Evolutionary conservation across 2,329 filamentous ascomycete species (phyloP).

Genomic region (Fusarium siculi): DNA sequence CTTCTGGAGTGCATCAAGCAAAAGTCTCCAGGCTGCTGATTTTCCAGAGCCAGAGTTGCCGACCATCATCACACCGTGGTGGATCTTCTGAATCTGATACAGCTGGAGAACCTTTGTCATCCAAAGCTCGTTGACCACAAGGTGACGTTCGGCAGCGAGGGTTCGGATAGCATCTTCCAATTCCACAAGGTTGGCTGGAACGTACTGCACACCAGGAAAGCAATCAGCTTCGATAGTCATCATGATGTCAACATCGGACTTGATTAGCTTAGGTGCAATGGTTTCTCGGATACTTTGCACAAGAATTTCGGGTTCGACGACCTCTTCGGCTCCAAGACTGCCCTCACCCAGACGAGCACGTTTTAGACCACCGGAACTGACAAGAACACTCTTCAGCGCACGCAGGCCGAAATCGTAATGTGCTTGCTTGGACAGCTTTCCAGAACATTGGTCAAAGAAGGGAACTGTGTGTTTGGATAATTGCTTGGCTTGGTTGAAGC

Average conservation of each 20-base stretch:
- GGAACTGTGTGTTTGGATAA: constrained; percentile 96
- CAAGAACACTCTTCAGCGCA: constrained; percentile 97
- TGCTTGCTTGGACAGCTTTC: constrained; percentile 88
- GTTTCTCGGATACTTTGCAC: constrained; percentile 98
- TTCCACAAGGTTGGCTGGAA: constrained; percentile 84
- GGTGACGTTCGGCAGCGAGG: constrained; percentile 84
- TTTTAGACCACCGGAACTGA: constrained; percentile 97
- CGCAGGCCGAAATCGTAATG: constrained; percentile 99
- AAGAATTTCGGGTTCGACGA: constrained; percentile 95
- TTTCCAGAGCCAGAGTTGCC: constrained; percentile 98
- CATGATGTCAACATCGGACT: constrained; percentile 91
- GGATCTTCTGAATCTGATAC: constrained; percentile 97
- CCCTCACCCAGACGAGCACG: constrained; percentile 76
- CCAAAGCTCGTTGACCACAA: constrained; percentile 94
- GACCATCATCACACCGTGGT: constrained; percentile 99
- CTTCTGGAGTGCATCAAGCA: constrained; percentile 89
- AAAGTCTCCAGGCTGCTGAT: constrained; percentile 91
- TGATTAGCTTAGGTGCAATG: constrained; percentile 96
- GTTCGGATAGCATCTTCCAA: constrained; percentile 84
- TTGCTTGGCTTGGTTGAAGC: constrained; percentile 95
- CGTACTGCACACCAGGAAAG: constrained; percentile 93
- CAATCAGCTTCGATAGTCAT: constrained; percentile 81
- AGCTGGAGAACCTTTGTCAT: constrained; percentile 97
- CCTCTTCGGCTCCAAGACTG: constrained; percentile 71
- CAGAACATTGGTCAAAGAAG: constrained; percentile 93